Evolutionary conservation across 352 stramenopile genomes (phyloP).

Genomic region (Saprolegnia diclina): DNA sequence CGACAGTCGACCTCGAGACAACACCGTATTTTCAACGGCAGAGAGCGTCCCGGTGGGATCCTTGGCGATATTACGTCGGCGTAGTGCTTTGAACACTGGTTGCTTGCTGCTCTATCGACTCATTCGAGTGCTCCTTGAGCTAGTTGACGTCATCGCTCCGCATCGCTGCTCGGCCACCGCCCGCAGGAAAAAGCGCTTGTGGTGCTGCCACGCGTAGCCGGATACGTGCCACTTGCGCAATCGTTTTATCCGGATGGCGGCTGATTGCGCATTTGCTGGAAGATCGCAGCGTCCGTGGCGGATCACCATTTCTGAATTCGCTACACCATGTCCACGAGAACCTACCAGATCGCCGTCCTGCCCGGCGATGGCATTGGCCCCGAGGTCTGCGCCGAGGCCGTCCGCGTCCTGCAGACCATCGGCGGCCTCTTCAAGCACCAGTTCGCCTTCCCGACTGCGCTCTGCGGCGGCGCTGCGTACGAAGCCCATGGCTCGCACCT

Average conservation of each 20-base stretch:
- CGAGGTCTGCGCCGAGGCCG: slow-evolving; percentile 94
- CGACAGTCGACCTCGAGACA: too few relatives aligned
- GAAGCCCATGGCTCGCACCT: slow-evolving; percentile 89
- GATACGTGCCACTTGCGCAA: slow-evolving; percentile 24
- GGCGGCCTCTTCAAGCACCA: slow-evolving; percentile 80
- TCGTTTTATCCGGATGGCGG: slow-evolving; percentile 9
- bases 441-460: slow-evolving; percentile 90
- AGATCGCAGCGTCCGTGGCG: background rate
- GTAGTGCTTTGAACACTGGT: too few relatives aligned
- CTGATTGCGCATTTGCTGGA: slow-evolving; percentile 1
- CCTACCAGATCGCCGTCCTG: slow-evolving; percentile 91
- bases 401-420: slow-evolving; percentile 84
- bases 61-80: too few relatives aligned
- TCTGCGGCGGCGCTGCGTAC: slow-evolving; percentile 95
- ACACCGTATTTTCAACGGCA: too few relatives aligned
- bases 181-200: too few relatives aligned
- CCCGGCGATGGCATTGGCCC: slow-evolving; percentile 98
- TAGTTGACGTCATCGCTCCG: too few relatives aligned
- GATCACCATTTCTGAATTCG: slow-evolving; percentile 25
- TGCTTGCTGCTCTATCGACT: too few relatives aligned
- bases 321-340: background rate
- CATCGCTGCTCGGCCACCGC: too few relatives aligned
- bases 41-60: too few relatives aligned
- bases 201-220: background rate
- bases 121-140: too few relatives aligned